Conservation (phyloP, 1,139 yeast genomes). For the Candida smagusa region DNA sequence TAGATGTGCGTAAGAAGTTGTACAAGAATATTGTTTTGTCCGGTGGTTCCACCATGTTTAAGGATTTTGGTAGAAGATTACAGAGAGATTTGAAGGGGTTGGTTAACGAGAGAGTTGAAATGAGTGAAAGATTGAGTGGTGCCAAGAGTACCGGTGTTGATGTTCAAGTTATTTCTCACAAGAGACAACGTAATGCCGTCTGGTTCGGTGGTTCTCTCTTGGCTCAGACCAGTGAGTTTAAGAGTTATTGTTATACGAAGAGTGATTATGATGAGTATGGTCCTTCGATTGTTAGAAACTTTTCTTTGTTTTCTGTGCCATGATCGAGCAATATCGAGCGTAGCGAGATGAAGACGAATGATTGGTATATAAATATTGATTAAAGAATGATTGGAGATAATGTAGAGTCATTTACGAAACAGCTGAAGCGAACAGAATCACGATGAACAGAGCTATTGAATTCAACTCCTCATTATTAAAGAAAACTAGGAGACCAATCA, state of each 20-base stretch:
- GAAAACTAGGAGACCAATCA: too few species aligned
- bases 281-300: slow-evolving; percentile 95
- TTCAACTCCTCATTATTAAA: too few species aligned
- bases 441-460: too few species aligned
- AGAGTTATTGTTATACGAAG: slow-evolving; percentile 94
- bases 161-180: slow-evolving; percentile 94
- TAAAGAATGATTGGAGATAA: too few species aligned
- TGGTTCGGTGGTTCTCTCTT: slow-evolving; percentile 98
- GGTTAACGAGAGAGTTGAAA: slow-evolving; percentile 84
- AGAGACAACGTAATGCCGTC: slow-evolving; percentile 96
- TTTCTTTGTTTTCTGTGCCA: slow-evolving; percentile 89
- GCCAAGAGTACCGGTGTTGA: slow-evolving; percentile 93
- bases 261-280: slow-evolving; percentile 97
- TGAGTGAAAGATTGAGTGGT: slow-evolving; percentile 75
- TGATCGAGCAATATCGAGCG: slow-evolving; percentile 24
- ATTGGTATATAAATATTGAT: too few species aligned
- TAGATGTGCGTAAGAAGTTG: slow-evolving; percentile 95
- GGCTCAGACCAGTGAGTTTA: slow-evolving; percentile 96
- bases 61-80: slow-evolving; percentile 94
- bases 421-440: too few species aligned
- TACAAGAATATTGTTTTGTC: slow-evolving; percentile 92
- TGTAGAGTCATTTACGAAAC: too few species aligned
- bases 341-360: too few species aligned
- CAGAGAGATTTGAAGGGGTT: slow-evolving; percentile 89
- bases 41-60: slow-evolving; percentile 98